phyloP scores from a whole-genome alignment of 176 grass and related monocot species.

The Hordeum vulgare region MorexV3_pseudomolecules_assembly NC_058518.1:191146817-191147316 shows the following conservation, averaged over 20 bases:
- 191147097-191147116: too few relatives aligned
- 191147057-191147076: not conserved
- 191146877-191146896: not conserved
- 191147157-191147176: not conserved
- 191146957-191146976: constrained; percentile 41
- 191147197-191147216: not conserved
- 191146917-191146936: constrained; percentile 5
- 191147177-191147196: not conserved
- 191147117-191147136: not conserved
- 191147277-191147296: not conserved
- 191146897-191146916: constrained; percentile 9
- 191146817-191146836: not conserved
- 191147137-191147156: not conserved
- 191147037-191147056: not conserved
- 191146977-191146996: constrained; percentile 31
- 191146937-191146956: constrained; percentile 35
- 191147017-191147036: not conserved
- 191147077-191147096: too few relatives aligned
- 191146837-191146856: not conserved
- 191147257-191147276: not conserved
- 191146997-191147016: not conserved
- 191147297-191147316: not conserved
- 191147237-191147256: not conserved
- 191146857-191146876: not conserved
- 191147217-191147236: not conserved